Evolutionary conservation across 371 early-diverging fungal genomes (phyloP), one percentile per base, ranked within the genome.

Genomic region (Chytridiales sp.): DNA sequence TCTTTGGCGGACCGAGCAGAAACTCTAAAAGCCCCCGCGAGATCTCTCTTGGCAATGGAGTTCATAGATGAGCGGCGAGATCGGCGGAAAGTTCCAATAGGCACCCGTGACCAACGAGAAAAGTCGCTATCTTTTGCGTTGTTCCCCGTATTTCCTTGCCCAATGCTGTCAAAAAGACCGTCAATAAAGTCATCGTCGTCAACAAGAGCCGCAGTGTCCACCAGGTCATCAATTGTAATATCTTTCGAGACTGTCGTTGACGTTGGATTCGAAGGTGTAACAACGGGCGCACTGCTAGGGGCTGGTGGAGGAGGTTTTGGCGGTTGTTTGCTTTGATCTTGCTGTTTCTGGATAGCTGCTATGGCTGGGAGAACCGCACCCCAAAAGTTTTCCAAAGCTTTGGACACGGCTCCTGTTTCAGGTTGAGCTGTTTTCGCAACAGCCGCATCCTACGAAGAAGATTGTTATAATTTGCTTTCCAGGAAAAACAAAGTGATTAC

Each of bases 11-110:
- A n/a, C n/a, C n/a, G n/a, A n/a, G n/a, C n/a, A n/a, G 57, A 44
- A 30, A 26, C 21, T 6, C 50, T 35, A 24, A 59, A 49, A 15
- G 59, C 59, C 31, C 47, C 47, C 36, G 47, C 47, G 27, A 59
- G 31, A 17, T 49, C 48, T 9, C 47, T 47, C 38, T 41, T 59
- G 40, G 8, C 21, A 27, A 48, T 32, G 21, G 19, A 35, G 11
- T n/a, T 24, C 27, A 49, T 9, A 36, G 59, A 48, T 29, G 48
- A 19, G 21, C 34, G 38, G 6, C 59, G 47, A 6, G 38, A 4
- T n/a, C 36, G n/a, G 6, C 61, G 61, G 32, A 52, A 60, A 17
- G 61, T 36, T 1, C 50, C 52, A 35, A 60, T 52, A n/a, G 61
- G 61, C 2, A 60, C 43, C n/a, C 32, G n/a, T 8, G 39, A 36